Percentiles rank a stretch among this genome's conserved stretches.
Evolutionary conservation across 495 filamentous ascomycete species (phyloP).

Genomic region (Margaritispora aquatica): DNA sequence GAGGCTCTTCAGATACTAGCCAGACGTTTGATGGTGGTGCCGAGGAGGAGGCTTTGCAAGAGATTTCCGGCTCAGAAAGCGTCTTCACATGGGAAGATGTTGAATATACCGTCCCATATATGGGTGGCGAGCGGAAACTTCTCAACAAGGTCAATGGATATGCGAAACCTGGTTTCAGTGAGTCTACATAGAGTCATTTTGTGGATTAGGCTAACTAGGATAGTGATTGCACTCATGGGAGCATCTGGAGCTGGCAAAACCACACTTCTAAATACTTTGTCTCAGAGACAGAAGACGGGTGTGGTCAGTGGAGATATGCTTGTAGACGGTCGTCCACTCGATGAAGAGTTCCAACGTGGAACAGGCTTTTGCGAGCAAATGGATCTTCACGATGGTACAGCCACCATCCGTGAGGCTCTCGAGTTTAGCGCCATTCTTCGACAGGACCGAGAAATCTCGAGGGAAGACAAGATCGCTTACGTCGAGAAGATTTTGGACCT

Average conservation of each 20-base stretch:
- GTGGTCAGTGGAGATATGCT: conserved; percentile 68
- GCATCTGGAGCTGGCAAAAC: conserved; percentile 83
- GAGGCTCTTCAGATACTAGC: conserved; percentile 11
- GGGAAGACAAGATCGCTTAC: conserved; percentile 51
- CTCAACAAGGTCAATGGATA: conserved; percentile 65
- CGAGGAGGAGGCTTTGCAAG: conserved; percentile 46
- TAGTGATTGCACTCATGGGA: conserved; percentile 69
- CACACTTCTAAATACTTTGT: conserved; percentile 66
- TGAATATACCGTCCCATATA: conserved; percentile 66
- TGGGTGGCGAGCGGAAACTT: conserved; percentile 60
- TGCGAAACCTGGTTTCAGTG: conserved; percentile 63
- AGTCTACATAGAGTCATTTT: background rate
- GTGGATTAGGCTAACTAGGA: background rate
- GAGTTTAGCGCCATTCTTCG: conserved; percentile 44
- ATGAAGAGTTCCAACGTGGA: conserved; percentile 66
- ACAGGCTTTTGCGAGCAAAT: conserved; percentile 87
- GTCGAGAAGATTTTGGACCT: conserved; percentile 56
- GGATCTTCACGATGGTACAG: conserved; percentile 64
- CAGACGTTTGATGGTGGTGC: conserved; percentile 25
- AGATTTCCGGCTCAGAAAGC: conserved; percentile 40
- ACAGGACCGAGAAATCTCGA: conserved; percentile 31
- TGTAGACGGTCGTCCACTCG: conserved; percentile 66
- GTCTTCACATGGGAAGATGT: conserved; percentile 74
- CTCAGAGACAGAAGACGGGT: conserved; percentile 69
- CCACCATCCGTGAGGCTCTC: conserved; percentile 41